Evolutionary conservation across 352 stramenopile species (phyloP), one percentile per base, ranked within the genome.

Genomic region (Pythium biforme): DNA sequence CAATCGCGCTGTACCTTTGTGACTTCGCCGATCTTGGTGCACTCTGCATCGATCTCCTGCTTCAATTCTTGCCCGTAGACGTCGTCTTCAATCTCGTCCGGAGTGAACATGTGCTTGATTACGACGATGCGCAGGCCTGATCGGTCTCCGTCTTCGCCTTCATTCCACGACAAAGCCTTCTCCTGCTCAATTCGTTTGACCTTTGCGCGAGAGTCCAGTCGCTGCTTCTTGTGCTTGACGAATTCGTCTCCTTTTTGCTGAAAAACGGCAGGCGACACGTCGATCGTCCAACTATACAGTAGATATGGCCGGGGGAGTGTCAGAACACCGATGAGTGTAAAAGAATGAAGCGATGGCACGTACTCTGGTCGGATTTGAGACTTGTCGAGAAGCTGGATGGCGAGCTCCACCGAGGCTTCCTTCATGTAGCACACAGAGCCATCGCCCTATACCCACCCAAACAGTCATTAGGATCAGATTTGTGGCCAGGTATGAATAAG

Each of bases 361-460:
- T 79, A 94, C 83, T 92, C 81, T 54, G 83, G 86, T 49, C 86
- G 80, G 46, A 94, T 90, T 25, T 83, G 69, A 17, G 83, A 92
- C 59, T 92, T 92, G 64, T 99, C 90, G 5, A 99, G 82, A 15
- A 99, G 72, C 60, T 98, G 84, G 15, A 99, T 71, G 3, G 96
- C 95, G 29, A 99, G 70, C 34, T 98, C 90, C 1, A 99, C 96
- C 5, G 92, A 98, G 40, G 97, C 94, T 34, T 95, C 81, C 50
- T 97, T 96, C 71, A 97, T 97, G 70, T 97, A 99, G 69, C 96
- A 98, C 23, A 99, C 80, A 4, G 90, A 96, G 26, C 76, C 95
- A 73, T 99, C 97, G 6, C 97, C 97, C 82, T 94, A 55, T 15
- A 45, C 1, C 3, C 12, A 14, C 14, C 11, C 37, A 43, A 43